Percentiles rank a stretch among this genome's conserved stretches.
Evolutionary conservation across 2,329 filamentous ascomycete genomes (phyloP).

Genomic region (Blastomyces parvus): DNA sequence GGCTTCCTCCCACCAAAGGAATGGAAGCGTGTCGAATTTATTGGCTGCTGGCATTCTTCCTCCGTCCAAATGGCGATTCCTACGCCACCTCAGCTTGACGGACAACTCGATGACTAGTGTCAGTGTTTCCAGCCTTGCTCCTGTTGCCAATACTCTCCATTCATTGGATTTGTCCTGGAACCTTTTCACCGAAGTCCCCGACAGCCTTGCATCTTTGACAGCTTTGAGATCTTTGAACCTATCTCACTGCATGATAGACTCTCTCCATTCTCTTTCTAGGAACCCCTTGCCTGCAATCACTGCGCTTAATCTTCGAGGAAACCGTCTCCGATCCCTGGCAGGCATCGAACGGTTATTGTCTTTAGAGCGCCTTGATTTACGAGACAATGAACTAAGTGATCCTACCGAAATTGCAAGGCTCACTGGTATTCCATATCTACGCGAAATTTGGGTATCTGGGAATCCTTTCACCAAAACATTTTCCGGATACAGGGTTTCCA

Average conservation of each 20-base stretch:
- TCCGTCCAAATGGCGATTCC: slow-evolving; percentile 84
- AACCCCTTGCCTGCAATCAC: slow-evolving; percentile 89
- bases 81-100: slow-evolving; percentile 81
- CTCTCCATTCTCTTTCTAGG: slow-evolving; percentile 73
- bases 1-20: slow-evolving; percentile 41
- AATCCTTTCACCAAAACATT: slow-evolving; percentile 90
- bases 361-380: slow-evolving; percentile 77
- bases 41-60: slow-evolving; percentile 63
- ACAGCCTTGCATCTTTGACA: slow-evolving; percentile 75
- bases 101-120: slow-evolving; percentile 85
- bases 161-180: slow-evolving; percentile 90
- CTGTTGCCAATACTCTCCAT: slow-evolving; percentile 77
- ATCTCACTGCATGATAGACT: slow-evolving; percentile 96
- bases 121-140: slow-evolving; percentile 62
- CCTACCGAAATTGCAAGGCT: slow-evolving; percentile 82
- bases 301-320: slow-evolving; percentile 80
- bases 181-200: slow-evolving; percentile 86
- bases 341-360: slow-evolving; percentile 84
- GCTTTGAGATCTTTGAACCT: slow-evolving; percentile 87
- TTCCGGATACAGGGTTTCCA: slow-evolving; percentile 71
- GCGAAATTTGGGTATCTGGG: slow-evolving; percentile 82
- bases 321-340: slow-evolving; percentile 75
- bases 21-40: slow-evolving; percentile 69
- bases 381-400: slow-evolving; percentile 85
- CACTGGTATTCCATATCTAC: slow-evolving; percentile 81